Evolutionary conservation across 495 filamentous ascomycete species (phyloP), one percentile per base, ranked within the genome.

Genomic region (Podospora comata): DNA sequence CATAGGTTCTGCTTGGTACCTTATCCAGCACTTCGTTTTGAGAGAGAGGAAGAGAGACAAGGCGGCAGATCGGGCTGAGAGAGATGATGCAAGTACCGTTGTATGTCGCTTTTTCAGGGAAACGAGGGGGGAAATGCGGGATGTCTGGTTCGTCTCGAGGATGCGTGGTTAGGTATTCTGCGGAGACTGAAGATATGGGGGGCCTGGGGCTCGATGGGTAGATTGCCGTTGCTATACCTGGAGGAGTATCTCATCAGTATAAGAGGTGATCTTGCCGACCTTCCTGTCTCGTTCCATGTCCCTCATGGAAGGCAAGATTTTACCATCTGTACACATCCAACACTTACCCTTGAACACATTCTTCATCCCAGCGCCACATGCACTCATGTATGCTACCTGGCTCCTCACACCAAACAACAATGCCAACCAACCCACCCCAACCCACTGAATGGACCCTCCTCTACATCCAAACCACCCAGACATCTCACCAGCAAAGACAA

Each of bases 391-490:
- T 11, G 2, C 15, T 48, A 48, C 9, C 2, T 3, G 13, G 2
- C 39, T 13, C 15, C 32, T 55, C 54, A 62, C 20, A 5, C 4
- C 4, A 2, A 23, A 55, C 62, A 18, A 64, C 61, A 60, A 32
- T 39, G 9, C 20, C 13, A 66, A 39, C 20, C 9, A 15, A 23
- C 0, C 18, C 34, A 1, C 32, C 44, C 6, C 7, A 27, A 5
- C 27, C 30, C n/a, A 28, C 65, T 7, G 53, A 48, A 9, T 67
- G 71, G 65, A 68, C 64, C 13, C 27, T 6, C 13, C 53, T 64
- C 1, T 73, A 64, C 30, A 23, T 73, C 30, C 26, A 65, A 5
- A 30, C 1, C 11, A 60, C 27, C n/a, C 71, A 70, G 54, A 19
- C 7, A 0, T 64, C 64, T 1, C 15, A 44, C n/a, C 60, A 62